Conservation (phyloP, 129 eudicot genomes). For the Apium graveolens region DNA sequence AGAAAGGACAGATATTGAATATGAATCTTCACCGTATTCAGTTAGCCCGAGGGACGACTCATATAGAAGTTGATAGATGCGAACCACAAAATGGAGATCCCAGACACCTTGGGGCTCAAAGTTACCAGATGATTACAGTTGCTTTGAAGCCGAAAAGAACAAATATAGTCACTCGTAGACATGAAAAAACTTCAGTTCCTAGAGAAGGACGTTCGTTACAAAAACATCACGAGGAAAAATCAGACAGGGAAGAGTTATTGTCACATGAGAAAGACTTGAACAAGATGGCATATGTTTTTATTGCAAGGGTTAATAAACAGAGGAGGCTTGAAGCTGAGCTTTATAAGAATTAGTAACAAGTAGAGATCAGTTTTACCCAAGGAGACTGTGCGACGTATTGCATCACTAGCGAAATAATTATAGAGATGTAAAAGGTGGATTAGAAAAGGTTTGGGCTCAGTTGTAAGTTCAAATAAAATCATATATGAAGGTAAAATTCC, state of each 20-base stretch:
- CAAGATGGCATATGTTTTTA: conserved; percentile 56
- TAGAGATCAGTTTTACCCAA: not conserved
- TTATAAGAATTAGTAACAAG: not conserved
- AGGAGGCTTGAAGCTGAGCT: conserved; percentile 42
- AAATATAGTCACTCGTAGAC: not conserved
- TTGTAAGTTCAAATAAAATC: not conserved
- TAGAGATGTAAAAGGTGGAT: conserved; percentile 14
- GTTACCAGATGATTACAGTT: not conserved
- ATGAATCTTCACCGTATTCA: not conserved
- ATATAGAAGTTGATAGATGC: not conserved
- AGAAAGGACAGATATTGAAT: not conserved
- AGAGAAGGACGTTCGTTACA: conserved; percentile 10
- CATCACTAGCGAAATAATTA: not conserved
- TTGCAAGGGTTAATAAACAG: conserved; percentile 48
- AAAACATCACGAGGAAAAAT: conserved; percentile 5
- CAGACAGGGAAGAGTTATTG: conserved; percentile 18
- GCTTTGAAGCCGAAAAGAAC: not conserved
- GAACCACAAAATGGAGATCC: not conserved
- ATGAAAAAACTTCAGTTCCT: not conserved
- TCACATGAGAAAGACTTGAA: conserved; percentile 37
- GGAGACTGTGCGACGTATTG: not conserved
- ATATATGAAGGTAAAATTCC: not conserved
- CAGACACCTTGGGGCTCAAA: not conserved
- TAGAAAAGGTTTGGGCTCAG: not conserved
- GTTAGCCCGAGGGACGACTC: conserved; percentile 10